A percentile compares a stretch with the other conserved stretches of the same genome.
These are phyloP conservation scores for Passiflora organensis DNA, from an alignment of 345 rosid genomes.

Conservation along the genomic window DNA sequence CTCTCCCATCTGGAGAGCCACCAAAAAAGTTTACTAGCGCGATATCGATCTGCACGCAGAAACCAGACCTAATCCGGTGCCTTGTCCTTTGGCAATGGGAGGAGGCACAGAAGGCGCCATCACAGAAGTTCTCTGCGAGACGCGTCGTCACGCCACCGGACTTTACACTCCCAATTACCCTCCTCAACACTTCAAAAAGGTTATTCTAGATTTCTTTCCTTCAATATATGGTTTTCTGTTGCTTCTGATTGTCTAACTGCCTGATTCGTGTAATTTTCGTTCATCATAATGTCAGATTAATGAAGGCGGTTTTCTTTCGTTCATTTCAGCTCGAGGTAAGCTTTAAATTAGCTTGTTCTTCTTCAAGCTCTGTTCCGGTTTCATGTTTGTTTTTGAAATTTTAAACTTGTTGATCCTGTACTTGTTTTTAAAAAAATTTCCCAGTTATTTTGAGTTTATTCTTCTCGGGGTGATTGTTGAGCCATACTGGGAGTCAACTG, in stretches of 20 bases:
- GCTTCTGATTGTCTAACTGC: background rate
- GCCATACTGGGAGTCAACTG: too few species aligned
- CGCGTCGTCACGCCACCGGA: conserved; percentile 55
- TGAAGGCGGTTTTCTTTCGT: conserved; percentile 18
- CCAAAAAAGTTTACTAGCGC: too few species aligned
- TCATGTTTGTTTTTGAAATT: too few species aligned
- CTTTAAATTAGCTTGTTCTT: too few species aligned
- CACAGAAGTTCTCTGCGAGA: conserved; percentile 56
- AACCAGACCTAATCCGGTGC: background rate
- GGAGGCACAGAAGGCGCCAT: background rate
- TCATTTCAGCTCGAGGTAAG: too few species aligned
- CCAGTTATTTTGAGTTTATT: too few species aligned
- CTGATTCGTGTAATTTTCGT: background rate
- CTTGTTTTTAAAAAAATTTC: too few species aligned
- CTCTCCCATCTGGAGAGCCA: too few species aligned
- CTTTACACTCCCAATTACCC: conserved; percentile 63
- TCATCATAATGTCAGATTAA: conserved; percentile 33
- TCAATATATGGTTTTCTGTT: background rate
- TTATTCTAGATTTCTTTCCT: conserved; percentile 19
- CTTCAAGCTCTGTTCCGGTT: too few species aligned
- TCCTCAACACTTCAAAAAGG: conserved; percentile 53
- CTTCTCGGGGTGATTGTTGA: too few species aligned
- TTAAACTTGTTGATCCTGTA: too few species aligned
- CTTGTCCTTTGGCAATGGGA: conserved; percentile 6
- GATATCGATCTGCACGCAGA: too few species aligned